phyloP scores from a whole-genome alignment of 2,329 filamentous ascomycete genomes.

The Beauveria medogensis region DNA sequence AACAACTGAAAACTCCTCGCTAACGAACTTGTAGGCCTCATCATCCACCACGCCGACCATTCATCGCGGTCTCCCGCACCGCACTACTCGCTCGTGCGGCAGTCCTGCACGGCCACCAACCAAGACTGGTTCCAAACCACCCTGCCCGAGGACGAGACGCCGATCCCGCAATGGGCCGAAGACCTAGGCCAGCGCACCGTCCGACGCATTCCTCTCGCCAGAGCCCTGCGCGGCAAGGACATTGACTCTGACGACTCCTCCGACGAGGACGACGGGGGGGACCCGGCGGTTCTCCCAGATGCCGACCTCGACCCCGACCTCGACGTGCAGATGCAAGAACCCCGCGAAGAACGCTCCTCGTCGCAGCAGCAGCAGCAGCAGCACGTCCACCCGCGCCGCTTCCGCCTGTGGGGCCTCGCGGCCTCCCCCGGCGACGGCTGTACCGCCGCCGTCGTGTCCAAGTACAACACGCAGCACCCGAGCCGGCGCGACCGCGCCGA shows the following conservation, averaged over 20 bases:
- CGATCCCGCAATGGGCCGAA: slow-evolving; percentile 37
- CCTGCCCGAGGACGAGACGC: slow-evolving; percentile 20
- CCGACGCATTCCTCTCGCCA: slow-evolving; percentile 35
- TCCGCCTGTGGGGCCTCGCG: slow-evolving; percentile 46
- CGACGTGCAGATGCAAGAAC: slow-evolving; percentile 24
- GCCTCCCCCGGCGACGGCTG: slow-evolving; percentile 42
- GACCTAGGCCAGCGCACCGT: slow-evolving; percentile 37
- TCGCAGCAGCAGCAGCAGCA: slow-evolving; percentile 20
- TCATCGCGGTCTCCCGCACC: slow-evolving; percentile 25
- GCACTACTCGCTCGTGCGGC: slow-evolving; percentile 43
- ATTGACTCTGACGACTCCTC: slow-evolving; percentile 26
- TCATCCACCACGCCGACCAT: slow-evolving; percentile 31
- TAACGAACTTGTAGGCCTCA: slow-evolving; percentile 29
- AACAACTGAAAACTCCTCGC: neutral
- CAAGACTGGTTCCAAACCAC: slow-evolving; percentile 48
- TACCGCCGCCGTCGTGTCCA: slow-evolving; percentile 42
- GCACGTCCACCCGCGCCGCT: slow-evolving; percentile 40
- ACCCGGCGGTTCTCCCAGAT: too few species aligned
- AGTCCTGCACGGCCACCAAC: slow-evolving; percentile 44
- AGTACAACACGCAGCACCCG: slow-evolving; percentile 40
- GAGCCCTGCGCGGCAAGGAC: slow-evolving; percentile 31
- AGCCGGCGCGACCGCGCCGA: slow-evolving; percentile 33
- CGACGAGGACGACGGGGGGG: slow-evolving; percentile 18
- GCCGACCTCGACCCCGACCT: slow-evolving; percentile 15
- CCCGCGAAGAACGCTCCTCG: neutral